Evolutionary conservation across 2,329 filamentous ascomycete genomes (phyloP), one percentile per base, ranked within the genome.

Genomic region (Verticillium nonalfalfae): DNA sequence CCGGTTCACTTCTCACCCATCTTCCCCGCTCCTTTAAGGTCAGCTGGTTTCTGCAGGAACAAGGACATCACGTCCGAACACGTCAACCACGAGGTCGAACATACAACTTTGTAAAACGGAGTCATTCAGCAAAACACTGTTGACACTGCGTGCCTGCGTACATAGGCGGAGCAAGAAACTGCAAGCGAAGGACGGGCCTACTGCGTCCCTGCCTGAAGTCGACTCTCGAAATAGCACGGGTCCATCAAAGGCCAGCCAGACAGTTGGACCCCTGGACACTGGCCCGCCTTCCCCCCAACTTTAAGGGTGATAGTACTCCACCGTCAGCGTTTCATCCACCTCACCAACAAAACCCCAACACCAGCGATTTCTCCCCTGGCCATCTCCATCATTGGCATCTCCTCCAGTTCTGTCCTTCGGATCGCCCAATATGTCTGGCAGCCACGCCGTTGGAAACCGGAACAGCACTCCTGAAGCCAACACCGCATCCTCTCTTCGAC

Each of bases 381-480:
- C 52, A 59, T 64, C 50, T 38, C 56, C 61, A 65, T 65, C 57
- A 58, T 57, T 40, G 39, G 58, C 58, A 36, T 31, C 56, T 33
- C 39, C 36, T 61, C 50, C 57, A 57, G 52, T 61, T 57, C 26
- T 18, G 45, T 52, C n/a, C 45, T 52, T 18, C 21, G 21, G 45
- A 52, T 52, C 84, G 81, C 76, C 81, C 78, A 84, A 82, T 65
- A 87, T 87, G 84, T 86, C 90, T 76, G 86, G 87, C 69, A 88
- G 82, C 72, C 85, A 87, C 73, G 79, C 86, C 67, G 85, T 88
- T 74, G 86, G 87, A 68, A 98, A 98, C 79, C 90, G 95, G 71
- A 98, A 98, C 79, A 98, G 93, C 83, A 98, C 94, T 56, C 95
- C 95, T 60, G 95, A 98, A 80, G 91, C 90, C 60, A 90, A 88